A percentile compares a stretch with the other conserved stretches of the same genome.
Evolutionary conservation across 208 protist species (phyloP).

Genomic region (Trypanosoma lewisi): DNA sequence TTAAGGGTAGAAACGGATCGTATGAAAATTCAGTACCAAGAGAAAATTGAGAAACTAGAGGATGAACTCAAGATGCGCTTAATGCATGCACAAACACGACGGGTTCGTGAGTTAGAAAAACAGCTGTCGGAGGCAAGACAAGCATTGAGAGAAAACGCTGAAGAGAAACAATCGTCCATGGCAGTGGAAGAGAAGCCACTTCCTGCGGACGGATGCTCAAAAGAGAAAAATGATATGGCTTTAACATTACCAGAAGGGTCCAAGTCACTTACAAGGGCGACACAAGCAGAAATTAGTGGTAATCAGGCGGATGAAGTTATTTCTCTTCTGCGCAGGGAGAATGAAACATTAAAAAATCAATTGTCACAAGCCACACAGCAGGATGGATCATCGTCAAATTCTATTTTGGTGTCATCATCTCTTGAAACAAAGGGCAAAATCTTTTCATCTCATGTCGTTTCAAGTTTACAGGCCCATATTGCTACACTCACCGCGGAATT

Average conservation of each 20-base stretch:
- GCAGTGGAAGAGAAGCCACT: neutral
- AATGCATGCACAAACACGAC: constrained; percentile 25
- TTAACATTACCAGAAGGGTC: neutral
- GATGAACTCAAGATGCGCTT: constrained; percentile 31
- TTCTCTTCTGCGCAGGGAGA: constrained; percentile 11
- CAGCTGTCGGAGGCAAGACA: constrained; percentile 25
- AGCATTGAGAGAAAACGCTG: constrained; percentile 11
- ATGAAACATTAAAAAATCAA: constrained; percentile 15
- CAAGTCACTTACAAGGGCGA: neutral
- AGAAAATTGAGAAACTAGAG: constrained; percentile 41
- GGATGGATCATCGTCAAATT: neutral
- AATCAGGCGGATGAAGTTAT: constrained; percentile 2
- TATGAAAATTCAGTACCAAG: constrained; percentile 58
- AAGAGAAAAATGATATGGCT: neutral
- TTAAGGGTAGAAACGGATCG: constrained; percentile 59
- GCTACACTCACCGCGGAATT: constrained; percentile 23
- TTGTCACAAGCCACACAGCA: constrained; percentile 9
- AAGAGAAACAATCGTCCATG: neutral
- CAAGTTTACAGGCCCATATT: constrained; percentile 30
- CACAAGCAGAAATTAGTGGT: neutral
- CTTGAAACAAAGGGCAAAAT: neutral
- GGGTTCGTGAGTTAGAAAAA: constrained; percentile 32
- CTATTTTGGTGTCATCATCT: neutral
- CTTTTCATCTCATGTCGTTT: constrained; percentile 12
- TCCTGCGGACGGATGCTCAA: neutral